These are phyloP conservation scores for Trichophyton schoenleinii DNA, from an alignment of 2,329 filamentous ascomycete genomes.

Conservation along the genomic window DNA sequence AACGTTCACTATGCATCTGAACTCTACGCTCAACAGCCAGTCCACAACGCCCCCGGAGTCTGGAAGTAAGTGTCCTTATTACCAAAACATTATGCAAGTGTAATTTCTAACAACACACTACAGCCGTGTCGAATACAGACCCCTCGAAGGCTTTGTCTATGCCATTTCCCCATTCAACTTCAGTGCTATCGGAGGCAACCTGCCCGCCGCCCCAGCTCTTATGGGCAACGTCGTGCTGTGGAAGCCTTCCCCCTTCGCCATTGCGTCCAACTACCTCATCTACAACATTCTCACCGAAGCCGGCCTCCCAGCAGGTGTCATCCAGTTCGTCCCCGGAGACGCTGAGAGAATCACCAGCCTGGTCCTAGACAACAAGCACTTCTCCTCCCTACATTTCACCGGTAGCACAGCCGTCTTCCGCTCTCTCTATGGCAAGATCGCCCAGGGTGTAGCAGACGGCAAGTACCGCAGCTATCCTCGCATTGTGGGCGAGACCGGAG, in stretches of 20 bases:
- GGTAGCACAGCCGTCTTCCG: slow-evolving; percentile 88
- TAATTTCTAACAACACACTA: too few species aligned
- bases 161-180: slow-evolving; percentile 95
- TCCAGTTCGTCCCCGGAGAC: slow-evolving; percentile 87
- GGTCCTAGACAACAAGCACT: slow-evolving; percentile 63
- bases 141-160: slow-evolving; percentile 90
- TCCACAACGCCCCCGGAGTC: slow-evolving; percentile 66
- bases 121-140: slow-evolving; percentile 67
- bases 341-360: slow-evolving; percentile 70
- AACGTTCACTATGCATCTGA: slow-evolving; percentile 91
- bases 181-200: slow-evolving; percentile 82
- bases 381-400: slow-evolving; percentile 89
- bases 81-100: not conserved
- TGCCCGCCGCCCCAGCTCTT: slow-evolving; percentile 68
- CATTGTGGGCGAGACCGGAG: slow-evolving; percentile 80
- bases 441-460: slow-evolving; percentile 64
- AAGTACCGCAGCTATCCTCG: slow-evolving; percentile 76
- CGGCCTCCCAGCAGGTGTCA: slow-evolving; percentile 74
- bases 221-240: slow-evolving; percentile 92
- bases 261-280: slow-evolving; percentile 81
- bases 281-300: slow-evolving; percentile 87
- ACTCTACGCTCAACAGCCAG: slow-evolving; percentile 74
- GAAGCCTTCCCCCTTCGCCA: slow-evolving; percentile 86
- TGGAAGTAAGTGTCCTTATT: slow-evolving; percentile 53
- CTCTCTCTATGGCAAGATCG: slow-evolving; percentile 75